These are phyloP conservation scores for Fusarium xyrophilum DNA, from an alignment of 2,329 filamentous ascomycete species.

Conservation along the genomic window DNA sequence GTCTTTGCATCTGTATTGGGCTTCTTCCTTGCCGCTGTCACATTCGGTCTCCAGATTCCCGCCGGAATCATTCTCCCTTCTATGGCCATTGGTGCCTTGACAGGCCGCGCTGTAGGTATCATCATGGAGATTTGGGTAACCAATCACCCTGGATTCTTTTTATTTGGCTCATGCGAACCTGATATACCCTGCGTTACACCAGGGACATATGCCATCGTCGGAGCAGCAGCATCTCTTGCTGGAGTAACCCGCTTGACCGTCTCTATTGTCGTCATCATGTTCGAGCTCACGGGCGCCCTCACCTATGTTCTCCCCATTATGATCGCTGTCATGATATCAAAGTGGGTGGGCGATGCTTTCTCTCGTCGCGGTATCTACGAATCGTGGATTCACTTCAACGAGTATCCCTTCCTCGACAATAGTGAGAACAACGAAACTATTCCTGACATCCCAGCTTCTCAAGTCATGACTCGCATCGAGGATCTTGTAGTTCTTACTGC, in stretches of 20 bases:
- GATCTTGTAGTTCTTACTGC: slow-evolving; percentile 89
- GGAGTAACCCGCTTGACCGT: slow-evolving; percentile 97
- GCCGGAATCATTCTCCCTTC: slow-evolving; percentile 95
- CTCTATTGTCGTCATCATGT: slow-evolving; percentile 99
- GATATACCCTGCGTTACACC: slow-evolving; percentile 90
- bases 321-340: slow-evolving; percentile 97
- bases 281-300: slow-evolving; percentile 93
- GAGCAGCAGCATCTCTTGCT: slow-evolving; percentile 90
- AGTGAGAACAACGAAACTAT: slow-evolving; percentile 75
- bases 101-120: slow-evolving; percentile 87
- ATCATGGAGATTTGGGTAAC: slow-evolving; percentile 87
- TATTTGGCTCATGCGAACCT: slow-evolving; percentile 82
- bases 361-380: slow-evolving; percentile 95
- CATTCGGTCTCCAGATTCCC: slow-evolving; percentile 92
- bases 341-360: slow-evolving; percentile 98
- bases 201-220: slow-evolving; percentile 95
- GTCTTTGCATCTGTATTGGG: slow-evolving; percentile 83
- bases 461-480: slow-evolving; percentile 91
- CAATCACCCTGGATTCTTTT: slow-evolving; percentile 76
- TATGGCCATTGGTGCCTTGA: slow-evolving; percentile 92
- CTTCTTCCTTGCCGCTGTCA: slow-evolving; percentile 84
- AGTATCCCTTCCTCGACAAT: slow-evolving; percentile 94
- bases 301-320: slow-evolving; percentile 98
- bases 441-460: slow-evolving; percentile 83
- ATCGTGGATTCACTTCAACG: slow-evolving; percentile 95